phyloP scores from a whole-genome alignment of 805 yeast genomes.

The Nakazawaea populi region DNA sequence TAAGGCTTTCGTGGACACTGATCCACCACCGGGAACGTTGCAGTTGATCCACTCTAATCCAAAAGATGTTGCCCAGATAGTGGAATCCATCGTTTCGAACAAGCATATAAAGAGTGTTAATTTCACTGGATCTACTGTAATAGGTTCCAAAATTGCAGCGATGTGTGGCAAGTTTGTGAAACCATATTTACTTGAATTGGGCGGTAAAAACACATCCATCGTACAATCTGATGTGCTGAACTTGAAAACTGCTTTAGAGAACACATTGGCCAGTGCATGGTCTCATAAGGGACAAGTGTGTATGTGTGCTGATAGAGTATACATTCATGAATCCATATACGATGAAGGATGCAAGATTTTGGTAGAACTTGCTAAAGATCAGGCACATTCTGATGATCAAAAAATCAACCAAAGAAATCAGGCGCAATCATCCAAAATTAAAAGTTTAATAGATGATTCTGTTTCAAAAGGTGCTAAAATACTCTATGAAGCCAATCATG shows the following conservation, averaged over 20 bases:
- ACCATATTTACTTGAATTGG: slow-evolving; percentile 37
- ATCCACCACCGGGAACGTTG: slow-evolving; percentile 30
- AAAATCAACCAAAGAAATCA: slow-evolving; percentile 25
- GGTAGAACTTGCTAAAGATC: slow-evolving; percentile 12
- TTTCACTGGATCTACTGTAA: slow-evolving; percentile 40
- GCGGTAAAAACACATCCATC: slow-evolving; percentile 36
- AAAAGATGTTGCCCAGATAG: slow-evolving; percentile 20
- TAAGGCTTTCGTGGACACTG: slow-evolving; percentile 30
- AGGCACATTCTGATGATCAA: slow-evolving; percentile 15
- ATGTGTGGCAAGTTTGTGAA: slow-evolving; percentile 31
- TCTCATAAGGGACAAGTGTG: slow-evolving; percentile 42
- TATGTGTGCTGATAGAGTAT: slow-evolving; percentile 37
- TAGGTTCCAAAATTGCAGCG: slow-evolving; percentile 31
- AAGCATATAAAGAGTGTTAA: slow-evolving; percentile 29
- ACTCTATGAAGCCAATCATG: slow-evolving; percentile 17
- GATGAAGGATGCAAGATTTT: slow-evolving; percentile 22
- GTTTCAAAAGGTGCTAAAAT: slow-evolving; percentile 30
- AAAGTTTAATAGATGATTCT: slow-evolving; percentile 29
- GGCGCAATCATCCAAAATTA: slow-evolving; percentile 18
- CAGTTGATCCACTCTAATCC: slow-evolving; percentile 28
- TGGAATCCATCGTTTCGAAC: slow-evolving; percentile 23
- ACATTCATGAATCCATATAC: slow-evolving; percentile 28
- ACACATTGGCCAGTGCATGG: slow-evolving; percentile 31
- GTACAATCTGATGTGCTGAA: slow-evolving; percentile 28
- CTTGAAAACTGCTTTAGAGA: slow-evolving; percentile 24